Conservation (phyloP, 805 yeast species). For the Clavispora fructus region DNA sequence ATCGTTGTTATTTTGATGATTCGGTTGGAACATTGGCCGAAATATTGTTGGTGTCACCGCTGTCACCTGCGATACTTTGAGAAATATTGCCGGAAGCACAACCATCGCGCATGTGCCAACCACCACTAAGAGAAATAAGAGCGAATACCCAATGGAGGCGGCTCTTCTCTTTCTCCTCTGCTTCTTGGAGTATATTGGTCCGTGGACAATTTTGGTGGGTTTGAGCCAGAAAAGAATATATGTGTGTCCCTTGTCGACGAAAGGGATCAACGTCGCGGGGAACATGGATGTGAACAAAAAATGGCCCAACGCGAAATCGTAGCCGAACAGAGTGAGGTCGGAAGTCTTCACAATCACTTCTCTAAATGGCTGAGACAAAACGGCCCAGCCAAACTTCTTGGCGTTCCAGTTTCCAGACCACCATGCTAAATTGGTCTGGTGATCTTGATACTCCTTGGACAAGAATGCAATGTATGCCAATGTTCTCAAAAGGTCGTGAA, state of each 20-base stretch:
- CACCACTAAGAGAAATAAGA: constrained; percentile 41
- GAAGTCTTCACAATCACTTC: constrained; percentile 42
- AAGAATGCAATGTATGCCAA: constrained; percentile 26
- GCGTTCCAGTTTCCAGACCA: constrained; percentile 50
- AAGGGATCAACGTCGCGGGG: constrained; percentile 42
- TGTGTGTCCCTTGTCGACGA: constrained; percentile 44
- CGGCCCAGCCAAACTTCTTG: constrained; percentile 32
- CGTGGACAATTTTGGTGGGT: constrained; percentile 31
- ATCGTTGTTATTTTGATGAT: constrained; percentile 56
- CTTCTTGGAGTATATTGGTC: constrained; percentile 37
- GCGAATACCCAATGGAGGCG: constrained; percentile 39
- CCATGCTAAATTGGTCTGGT: constrained; percentile 43
- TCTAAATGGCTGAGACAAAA: constrained; percentile 40
- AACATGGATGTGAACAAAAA: constrained; percentile 32
- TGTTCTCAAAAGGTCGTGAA: constrained; percentile 33
- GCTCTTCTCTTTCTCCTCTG: constrained; percentile 22
- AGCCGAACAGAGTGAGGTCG: constrained; percentile 42
- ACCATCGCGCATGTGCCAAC: constrained; percentile 21
- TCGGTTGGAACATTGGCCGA: constrained; percentile 62
- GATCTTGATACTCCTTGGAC: constrained; percentile 39
- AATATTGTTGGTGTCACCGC: not conserved
- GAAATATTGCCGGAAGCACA: constrained; percentile 43
- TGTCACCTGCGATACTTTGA: constrained; percentile 1
- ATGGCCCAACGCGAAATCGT: constrained; percentile 46
- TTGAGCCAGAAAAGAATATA: constrained; percentile 47